Evolutionary conservation across 768 basidiomycete species (phyloP), one percentile per base, ranked within the genome.

Genomic region (Dentipellis sp.): DNA sequence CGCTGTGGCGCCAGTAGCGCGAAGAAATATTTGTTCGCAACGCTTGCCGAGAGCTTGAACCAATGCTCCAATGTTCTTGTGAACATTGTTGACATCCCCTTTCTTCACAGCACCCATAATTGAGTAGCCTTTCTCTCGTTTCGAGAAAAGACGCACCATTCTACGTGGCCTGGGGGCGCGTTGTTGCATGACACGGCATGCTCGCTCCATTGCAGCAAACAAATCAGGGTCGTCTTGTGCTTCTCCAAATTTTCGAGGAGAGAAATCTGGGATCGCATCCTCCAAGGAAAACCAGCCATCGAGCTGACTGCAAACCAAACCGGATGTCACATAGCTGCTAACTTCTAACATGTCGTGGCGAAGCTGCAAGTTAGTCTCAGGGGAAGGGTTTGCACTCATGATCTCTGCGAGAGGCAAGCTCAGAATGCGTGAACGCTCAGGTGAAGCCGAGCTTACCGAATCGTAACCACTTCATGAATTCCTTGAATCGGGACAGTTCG

Each of bases 281-380:
- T 29, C 29, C 29, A 29, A 88, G 66, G 75, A 75, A 68, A 92
- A 92, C 87, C 89, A 92, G 60, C 76, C 77, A 72, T 91, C 89
- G 69, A 92, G 80, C 51, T 76, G 71, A 67, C 86, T 90, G 53
- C 74, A 72, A 53, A 78, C 73, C 46, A 92, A 76, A 50, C 89
- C 87, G 45, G 80, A 80, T 62, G 80, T 81, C 63, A 92, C 74
- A 67, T 92, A 92, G 61, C 82, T 79, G 67, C 88, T 88, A 52
- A 88, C 89, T 74, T 90, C 86, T 52, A 91, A 74, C 58, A 85
- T 76, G 68, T 92, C 90, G 65, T 89, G 81, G 55, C 81, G 78
- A 36, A 79, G 71, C 51, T 75, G 72, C 37, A 59, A 62, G 54
- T 70, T 69, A 58, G 72, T 68, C 52, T 88, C 87, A 58, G 71